These are phyloP conservation scores for Bruguiera sexangula DNA, from an alignment of 345 rosid genomes.

Conservation along the genomic window DNA sequence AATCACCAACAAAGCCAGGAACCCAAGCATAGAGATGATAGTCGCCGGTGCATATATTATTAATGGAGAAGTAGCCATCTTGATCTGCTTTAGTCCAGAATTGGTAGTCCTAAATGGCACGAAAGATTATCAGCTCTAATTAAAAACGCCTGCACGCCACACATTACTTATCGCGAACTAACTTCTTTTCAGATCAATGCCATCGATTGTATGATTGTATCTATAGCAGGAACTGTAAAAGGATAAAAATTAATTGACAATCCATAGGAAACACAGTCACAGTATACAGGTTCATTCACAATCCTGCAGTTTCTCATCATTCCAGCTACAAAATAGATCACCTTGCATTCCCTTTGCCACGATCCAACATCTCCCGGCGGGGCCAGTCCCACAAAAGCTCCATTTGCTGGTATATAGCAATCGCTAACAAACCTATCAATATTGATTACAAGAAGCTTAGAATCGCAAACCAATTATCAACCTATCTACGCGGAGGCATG, in stretches of 20 bases:
- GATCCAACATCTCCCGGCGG: conserved; percentile 31
- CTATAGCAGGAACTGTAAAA: too few species aligned
- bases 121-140: too few species aligned
- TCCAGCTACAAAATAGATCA: background rate
- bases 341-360: conserved; percentile 35
- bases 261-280: too few species aligned
- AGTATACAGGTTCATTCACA: too few species aligned
- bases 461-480: too few species aligned
- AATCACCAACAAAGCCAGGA: conserved; percentile 30
- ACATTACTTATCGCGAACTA: too few species aligned
- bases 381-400: conserved; percentile 28
- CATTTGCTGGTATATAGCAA: conserved; percentile 18
- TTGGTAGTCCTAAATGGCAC: conserved; percentile 11
- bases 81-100: conserved; percentile 25
- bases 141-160: too few species aligned
- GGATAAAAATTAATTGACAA: background rate
- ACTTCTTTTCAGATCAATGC: too few species aligned
- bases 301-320: too few species aligned
- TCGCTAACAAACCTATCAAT: conserved; percentile 9
- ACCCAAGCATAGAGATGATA: conserved; percentile 29
- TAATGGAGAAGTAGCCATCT: conserved; percentile 19
- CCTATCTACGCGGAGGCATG: too few species aligned
- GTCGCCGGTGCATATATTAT: conserved; percentile 12
- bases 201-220: too few species aligned
- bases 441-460: too few species aligned